phyloP scores from a whole-genome alignment of 78 protist genomes.

The Tieghemostelium lacteum region DNA sequence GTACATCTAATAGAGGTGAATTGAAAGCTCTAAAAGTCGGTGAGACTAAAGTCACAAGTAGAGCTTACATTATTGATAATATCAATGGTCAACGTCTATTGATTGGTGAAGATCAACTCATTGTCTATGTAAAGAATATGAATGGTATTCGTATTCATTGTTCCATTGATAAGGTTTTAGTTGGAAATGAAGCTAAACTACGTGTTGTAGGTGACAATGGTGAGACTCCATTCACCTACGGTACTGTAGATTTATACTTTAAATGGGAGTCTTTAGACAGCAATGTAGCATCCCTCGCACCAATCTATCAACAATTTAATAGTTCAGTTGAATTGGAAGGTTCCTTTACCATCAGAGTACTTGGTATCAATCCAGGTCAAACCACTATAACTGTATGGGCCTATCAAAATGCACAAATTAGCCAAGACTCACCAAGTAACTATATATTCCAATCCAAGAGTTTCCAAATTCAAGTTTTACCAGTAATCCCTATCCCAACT shows the following conservation, averaged over 20 bases:
- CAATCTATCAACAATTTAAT: conserved; percentile 56
- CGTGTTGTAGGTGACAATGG: conserved; percentile 73
- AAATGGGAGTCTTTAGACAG: conserved; percentile 63
- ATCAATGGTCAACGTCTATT: not conserved
- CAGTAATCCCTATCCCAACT: conserved; percentile 22
- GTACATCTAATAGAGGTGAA: conserved; percentile 14
- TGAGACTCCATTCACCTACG: conserved; percentile 76
- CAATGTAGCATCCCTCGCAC: conserved; percentile 12
- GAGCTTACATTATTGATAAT: conserved; percentile 38
- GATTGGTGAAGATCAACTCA: conserved; percentile 57
- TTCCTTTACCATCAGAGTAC: conserved; percentile 50
- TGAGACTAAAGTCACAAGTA: conserved; percentile 16
- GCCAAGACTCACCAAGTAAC: conserved; percentile 9
- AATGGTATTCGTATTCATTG: conserved; percentile 70
- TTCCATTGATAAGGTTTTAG: conserved; percentile 35
- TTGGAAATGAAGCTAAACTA: conserved; percentile 62
- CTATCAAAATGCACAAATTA: too few relatives aligned
- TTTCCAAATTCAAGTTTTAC: conserved; percentile 24
- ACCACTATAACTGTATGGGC: conserved; percentile 56
- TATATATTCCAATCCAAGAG: conserved; percentile 38
- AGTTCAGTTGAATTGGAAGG: conserved; percentile 59
- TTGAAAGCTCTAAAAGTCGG: conserved; percentile 42
- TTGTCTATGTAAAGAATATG: conserved; percentile 64
- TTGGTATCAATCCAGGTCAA: conserved; percentile 31
- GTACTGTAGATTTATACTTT: conserved; percentile 69